phyloP scores from a whole-genome alignment of 2,329 filamentous ascomycete species.

The Apiospora koreana region DNA sequence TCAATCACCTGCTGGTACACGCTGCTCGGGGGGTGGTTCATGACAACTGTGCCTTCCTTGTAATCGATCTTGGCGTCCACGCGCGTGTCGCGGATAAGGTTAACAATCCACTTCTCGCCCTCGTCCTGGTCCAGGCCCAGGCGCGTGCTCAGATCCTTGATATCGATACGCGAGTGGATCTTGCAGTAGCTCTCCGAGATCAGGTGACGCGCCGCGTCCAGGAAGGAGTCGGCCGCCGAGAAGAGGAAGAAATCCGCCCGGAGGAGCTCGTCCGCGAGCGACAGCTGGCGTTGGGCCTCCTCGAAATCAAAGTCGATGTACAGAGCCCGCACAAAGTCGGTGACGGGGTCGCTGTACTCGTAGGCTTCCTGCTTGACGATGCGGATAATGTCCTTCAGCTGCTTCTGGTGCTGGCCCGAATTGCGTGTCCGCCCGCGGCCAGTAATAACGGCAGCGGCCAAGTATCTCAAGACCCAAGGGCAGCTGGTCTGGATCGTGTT shows the following conservation, averaged over 20 bases:
- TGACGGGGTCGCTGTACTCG: slow-evolving; percentile 95
- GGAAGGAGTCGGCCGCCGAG: slow-evolving; percentile 80
- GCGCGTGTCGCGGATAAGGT: slow-evolving; percentile 95
- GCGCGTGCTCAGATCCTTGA: slow-evolving; percentile 91
- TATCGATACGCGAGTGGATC: slow-evolving; percentile 98
- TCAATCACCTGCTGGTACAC: slow-evolving; percentile 99
- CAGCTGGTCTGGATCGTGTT: slow-evolving; percentile 99
- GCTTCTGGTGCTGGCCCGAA: slow-evolving; percentile 89
- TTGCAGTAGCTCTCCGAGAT: slow-evolving; percentile 99
- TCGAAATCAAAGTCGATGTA: slow-evolving; percentile 97
- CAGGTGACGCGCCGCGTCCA: slow-evolving; percentile 90
- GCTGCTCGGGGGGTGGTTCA: slow-evolving; percentile 98
- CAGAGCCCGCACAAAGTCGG: slow-evolving; percentile 92
- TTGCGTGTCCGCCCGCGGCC: slow-evolving; percentile 82
- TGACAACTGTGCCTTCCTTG: slow-evolving; percentile 96
- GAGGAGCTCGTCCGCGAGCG: slow-evolving; percentile 86
- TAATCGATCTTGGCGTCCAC: slow-evolving; percentile 99
- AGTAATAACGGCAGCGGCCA: slow-evolving; percentile 92
- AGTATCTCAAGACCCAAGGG: slow-evolving; percentile 94
- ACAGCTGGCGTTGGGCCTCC: slow-evolving; percentile 87
- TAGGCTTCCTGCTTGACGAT: slow-evolving; percentile 97
- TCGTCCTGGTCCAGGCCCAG: slow-evolving; percentile 91
- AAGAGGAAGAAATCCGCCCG: slow-evolving; percentile 95
- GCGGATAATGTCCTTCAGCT: slow-evolving; percentile 94
- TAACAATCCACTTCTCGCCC: slow-evolving; percentile 99